Conservation (phyloP, 108 stramenopile species). For the Cyclotella choctawhatcheeana region DNA sequence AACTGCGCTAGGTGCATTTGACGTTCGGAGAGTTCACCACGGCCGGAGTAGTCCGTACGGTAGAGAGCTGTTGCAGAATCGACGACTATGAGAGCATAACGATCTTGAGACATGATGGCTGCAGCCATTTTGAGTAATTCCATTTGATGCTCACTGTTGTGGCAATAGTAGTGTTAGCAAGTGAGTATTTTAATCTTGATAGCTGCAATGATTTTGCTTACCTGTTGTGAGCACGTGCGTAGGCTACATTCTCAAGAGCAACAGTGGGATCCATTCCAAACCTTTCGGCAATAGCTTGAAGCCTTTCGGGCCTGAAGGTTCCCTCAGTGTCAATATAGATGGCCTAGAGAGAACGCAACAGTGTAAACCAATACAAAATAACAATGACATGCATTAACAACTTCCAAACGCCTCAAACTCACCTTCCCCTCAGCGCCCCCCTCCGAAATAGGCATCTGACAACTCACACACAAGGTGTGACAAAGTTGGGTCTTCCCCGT, state of each 20-base stretch:
- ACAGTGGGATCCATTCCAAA: slow-evolving; percentile 94
- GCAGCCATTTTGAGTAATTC: slow-evolving; percentile 96
- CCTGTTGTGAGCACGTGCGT: slow-evolving; percentile 98
- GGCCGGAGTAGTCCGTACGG: slow-evolving; percentile 99
- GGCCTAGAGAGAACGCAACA: slow-evolving; percentile 58
- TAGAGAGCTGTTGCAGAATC: slow-evolving; percentile 99
- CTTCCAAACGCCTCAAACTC: slow-evolving; percentile 1
- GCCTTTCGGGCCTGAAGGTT: slow-evolving; percentile 95
- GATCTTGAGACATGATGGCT: slow-evolving; percentile 98
- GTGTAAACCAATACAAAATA: background rate
- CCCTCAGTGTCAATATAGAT: slow-evolving; percentile 99
- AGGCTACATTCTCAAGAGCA: slow-evolving; percentile 98
- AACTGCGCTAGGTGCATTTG: slow-evolving; percentile 99
- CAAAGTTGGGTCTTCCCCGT: slow-evolving; percentile 99
- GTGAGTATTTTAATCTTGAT: background rate
- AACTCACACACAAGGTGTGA: slow-evolving; percentile 99
- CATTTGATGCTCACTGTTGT: slow-evolving; percentile 98
- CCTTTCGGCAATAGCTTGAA: slow-evolving; percentile 97
- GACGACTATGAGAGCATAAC: slow-evolving; percentile 97
- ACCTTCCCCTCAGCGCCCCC: slow-evolving; percentile 97
- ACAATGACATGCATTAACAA: background rate
- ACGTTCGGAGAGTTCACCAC: slow-evolving; percentile 97
- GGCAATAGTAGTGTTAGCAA: background rate
- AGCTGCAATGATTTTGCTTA: background rate
- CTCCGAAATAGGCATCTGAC: slow-evolving; percentile 95